These are phyloP conservation scores for Beta vulgaris DNA, from an alignment of 148 eudicot genomes.

Conservation along the genomic window DNA sequence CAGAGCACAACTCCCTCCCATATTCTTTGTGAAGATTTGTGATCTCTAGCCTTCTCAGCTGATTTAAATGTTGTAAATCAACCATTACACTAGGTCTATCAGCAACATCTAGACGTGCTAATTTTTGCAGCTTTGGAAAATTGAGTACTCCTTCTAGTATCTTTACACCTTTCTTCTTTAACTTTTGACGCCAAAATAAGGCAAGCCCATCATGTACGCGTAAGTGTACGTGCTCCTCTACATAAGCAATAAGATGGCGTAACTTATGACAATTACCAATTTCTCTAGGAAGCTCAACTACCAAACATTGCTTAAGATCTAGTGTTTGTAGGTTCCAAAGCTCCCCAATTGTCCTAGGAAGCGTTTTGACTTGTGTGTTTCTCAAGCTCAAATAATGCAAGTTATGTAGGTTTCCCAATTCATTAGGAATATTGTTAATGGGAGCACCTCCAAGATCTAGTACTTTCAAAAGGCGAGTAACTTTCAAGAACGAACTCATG, in stretches of 20 bases:
- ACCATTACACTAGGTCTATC: not conserved
- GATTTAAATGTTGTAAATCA: not conserved
- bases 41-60: constrained; percentile 2
- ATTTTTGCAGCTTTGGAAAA: not conserved
- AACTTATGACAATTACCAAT: not conserved
- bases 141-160: not conserved
- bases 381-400: constrained; percentile 18
- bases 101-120: not conserved
- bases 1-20: not conserved
- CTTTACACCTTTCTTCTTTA: too few species aligned
- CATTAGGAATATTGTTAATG: not conserved
- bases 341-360: not conserved
- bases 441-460: constrained; percentile 13
- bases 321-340: constrained; percentile 12
- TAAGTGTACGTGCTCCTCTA: too few species aligned
- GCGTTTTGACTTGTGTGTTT: not conserved
- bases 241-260: not conserved
- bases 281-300: not conserved
- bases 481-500: not conserved
- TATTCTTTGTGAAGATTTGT: not conserved
- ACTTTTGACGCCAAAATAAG: too few species aligned
- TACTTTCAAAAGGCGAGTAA: not conserved
- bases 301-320: not conserved
- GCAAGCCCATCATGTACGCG: too few species aligned
- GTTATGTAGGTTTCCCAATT: not conserved